Percentiles rank a stretch among this genome's conserved stretches.
These are phyloP conservation scores for Exobasidium cylindrosporum DNA, from an alignment of 1,284 basidiomycete species.

Conservation along the genomic window DNA sequence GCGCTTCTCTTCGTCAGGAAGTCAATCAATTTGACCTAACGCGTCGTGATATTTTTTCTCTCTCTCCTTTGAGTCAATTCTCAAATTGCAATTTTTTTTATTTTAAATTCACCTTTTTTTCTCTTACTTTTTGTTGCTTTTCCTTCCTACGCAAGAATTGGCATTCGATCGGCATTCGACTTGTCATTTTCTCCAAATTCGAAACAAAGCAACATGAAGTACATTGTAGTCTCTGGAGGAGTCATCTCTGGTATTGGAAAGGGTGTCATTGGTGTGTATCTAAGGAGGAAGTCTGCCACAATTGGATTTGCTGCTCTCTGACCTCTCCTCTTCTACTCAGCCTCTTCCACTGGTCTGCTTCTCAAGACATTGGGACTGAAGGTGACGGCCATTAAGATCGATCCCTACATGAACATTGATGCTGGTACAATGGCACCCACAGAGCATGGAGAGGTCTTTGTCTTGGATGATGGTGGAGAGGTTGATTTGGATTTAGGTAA, in stretches of 20 bases:
- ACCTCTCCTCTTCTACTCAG: constrained; percentile 50
- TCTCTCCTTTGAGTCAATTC: neutral
- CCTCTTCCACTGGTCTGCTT: constrained; percentile 92
- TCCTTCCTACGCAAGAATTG: no score
- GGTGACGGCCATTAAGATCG: constrained; percentile 98
- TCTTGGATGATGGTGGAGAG: constrained; percentile 96
- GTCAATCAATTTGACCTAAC: no score
- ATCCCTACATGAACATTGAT: constrained; percentile 99
- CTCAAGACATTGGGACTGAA: constrained; percentile 93
- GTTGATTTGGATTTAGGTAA: constrained; percentile 97
- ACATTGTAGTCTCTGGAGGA: constrained; percentile 57
- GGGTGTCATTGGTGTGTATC: constrained; percentile 55
- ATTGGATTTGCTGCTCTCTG: neutral
- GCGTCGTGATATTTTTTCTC: neutral
- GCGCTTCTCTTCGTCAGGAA: no score
- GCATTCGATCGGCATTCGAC: no score
- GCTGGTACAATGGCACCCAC: constrained; percentile 98
- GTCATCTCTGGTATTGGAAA: constrained; percentile 59
- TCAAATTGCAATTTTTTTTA: neutral
- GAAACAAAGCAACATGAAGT: constrained; percentile 51
- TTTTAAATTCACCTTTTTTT: neutral
- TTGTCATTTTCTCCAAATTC: neutral
- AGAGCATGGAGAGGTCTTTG: constrained; percentile 98
- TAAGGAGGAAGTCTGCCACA: constrained; percentile 7
- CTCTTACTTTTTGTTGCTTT: neutral